Evolutionary conservation across 345 rosid genomes (phyloP), one percentile per base, ranked within the genome.

Genomic region (Pelargonium nanum): DNA sequence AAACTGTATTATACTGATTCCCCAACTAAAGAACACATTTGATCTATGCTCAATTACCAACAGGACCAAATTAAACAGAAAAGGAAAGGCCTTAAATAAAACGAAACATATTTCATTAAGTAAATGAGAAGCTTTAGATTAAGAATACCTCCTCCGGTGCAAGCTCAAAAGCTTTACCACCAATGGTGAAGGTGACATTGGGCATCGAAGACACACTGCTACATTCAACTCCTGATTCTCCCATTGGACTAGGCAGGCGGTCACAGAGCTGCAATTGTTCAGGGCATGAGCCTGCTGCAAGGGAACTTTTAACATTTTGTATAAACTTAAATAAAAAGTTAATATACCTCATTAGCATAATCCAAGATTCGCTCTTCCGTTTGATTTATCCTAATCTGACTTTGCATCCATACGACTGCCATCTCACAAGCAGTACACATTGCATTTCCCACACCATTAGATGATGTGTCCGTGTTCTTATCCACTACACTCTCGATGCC

Each of bases 371-470:
- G 86, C 20, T 88, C 93, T 74, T 78, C 81, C 4, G 96, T 86
- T 71, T 75, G 40, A 62, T 88, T 88, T 70, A 64, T 83, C 65
- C 57, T 78, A 56, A 91, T 70, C 80, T 80, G 77, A 66, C 85
- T 88, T 65, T 82, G 80, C 96, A 91, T 88, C 96, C 96, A 91
- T 23, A 88, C 79, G 23, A 86, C 89, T 24, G 95, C 86, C 98
- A 83, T 86, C 82, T 89, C 86, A 59, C 98, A 92, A 71, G 83
- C 81, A 63, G 80, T 51, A 53, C 98, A 91, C 77, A 69, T 78
- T 4, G 85, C 78, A 61, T 79, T 79, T 56, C 40, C 76, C 50
- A 76, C 12, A 28, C 81, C 79, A 57, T 65, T 75, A 2, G 81
- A 79, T 50, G 78, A 64, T 66, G 65, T 78, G 67, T 72, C 78